Evolutionary conservation across 352 stramenopile genomes (phyloP).

Genomic region (Phytopythium vexans): DNA sequence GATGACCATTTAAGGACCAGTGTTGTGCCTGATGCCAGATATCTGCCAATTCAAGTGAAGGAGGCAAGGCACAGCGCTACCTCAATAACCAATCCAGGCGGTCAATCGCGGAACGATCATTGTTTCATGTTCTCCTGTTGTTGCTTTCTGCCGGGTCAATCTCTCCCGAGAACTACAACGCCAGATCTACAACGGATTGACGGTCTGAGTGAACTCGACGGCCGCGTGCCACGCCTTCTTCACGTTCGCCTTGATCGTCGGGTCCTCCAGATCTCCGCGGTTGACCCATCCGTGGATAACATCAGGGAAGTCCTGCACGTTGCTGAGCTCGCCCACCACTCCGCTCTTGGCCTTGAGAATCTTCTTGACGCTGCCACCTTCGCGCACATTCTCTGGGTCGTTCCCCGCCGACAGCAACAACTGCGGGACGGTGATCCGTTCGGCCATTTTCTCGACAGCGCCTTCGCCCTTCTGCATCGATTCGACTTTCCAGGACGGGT

Average conservation of each 20-base stretch:
- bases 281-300: constrained; percentile 56
- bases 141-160: too few relatives aligned
- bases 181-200: constrained; percentile 9
- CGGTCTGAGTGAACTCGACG: constrained; percentile 40
- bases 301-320: constrained; percentile 34
- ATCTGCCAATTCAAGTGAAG: too few relatives aligned
- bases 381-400: constrained; percentile 23
- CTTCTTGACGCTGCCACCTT: constrained; percentile 22
- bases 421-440: constrained; percentile 28
- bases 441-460: constrained; percentile 16
- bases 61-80: too few relatives aligned
- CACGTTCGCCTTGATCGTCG: constrained; percentile 25
- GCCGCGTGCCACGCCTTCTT: constrained; percentile 47
- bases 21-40: too few relatives aligned
- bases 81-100: too few relatives aligned
- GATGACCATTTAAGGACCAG: too few relatives aligned
- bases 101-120: too few relatives aligned
- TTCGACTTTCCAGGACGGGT: constrained; percentile 31
- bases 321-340: constrained; percentile 11
- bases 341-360: constrained; percentile 17
- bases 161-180: too few relatives aligned
- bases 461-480: constrained; percentile 19
- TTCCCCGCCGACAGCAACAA: constrained; percentile 30
- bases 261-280: constrained; percentile 41
- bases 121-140: too few relatives aligned